Conservation (phyloP, 306 rosid genomes). For the Inga laurina region DNA sequence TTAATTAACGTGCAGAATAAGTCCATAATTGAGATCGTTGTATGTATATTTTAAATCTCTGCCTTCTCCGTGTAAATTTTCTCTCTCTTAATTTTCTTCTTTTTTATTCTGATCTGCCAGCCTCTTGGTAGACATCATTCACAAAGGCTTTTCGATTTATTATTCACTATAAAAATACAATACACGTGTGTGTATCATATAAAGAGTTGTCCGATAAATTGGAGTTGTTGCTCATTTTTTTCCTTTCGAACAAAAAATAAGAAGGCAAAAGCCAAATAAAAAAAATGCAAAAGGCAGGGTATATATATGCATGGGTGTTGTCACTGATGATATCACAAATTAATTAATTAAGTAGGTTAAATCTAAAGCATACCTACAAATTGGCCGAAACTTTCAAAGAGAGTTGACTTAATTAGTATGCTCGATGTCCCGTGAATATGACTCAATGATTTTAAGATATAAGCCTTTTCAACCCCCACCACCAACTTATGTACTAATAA, state of each 20-base stretch:
- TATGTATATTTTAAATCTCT: neutral
- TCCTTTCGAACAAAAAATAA: neutral
- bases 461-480: constrained; percentile 5
- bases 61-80: neutral
- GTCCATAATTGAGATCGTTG: neutral
- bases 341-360: neutral
- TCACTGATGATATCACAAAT: neutral
- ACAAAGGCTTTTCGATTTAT: neutral
- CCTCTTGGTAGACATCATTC: neutral
- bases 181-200: no score
- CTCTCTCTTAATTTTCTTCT: neutral
- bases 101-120: neutral
- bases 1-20: neutral
- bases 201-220: neutral
- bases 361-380: neutral
- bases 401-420: neutral
- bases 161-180: neutral
- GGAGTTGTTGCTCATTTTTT: neutral
- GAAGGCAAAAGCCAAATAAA: neutral
- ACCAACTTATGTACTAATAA: neutral
- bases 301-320: neutral
- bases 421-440: neutral
- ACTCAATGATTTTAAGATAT: neutral
- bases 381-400: neutral
- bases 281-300: neutral